phyloP scores from a whole-genome alignment of 768 basidiomycete species.

The Leccinum olivaceopallidum region DNA sequence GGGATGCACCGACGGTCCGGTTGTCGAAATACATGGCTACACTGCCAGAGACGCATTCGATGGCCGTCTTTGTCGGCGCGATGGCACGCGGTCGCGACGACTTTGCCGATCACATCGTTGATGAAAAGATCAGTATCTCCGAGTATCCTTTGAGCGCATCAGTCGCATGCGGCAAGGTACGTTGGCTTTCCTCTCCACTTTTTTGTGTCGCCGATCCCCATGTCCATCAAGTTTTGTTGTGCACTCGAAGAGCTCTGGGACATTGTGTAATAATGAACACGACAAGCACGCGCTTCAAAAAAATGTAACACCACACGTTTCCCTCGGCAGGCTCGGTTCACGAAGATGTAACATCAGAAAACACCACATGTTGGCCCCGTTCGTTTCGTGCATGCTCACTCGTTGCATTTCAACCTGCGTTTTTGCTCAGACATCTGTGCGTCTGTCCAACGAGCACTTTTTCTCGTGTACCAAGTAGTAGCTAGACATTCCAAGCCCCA shows the following conservation, averaged over 20 bases:
- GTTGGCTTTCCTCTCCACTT: conserved; percentile 23
- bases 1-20: conserved; percentile 81
- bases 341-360: conserved; percentile 17
- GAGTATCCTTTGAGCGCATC: conserved; percentile 91
- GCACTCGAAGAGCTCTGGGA: conserved; percentile 96
- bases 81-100: conserved; percentile 97
- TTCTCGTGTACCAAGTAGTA: conserved; percentile 32
- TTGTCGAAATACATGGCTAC: conserved; percentile 84
- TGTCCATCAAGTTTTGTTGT: conserved; percentile 70
- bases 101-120: conserved; percentile 93
- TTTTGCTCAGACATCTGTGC: conserved; percentile 18
- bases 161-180: conserved; percentile 96
- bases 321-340: conserved; percentile 1
- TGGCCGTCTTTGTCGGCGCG: conserved; percentile 96
- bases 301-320: conserved; percentile 17
- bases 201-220: conserved; percentile 3
- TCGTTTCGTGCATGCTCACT: conserved; percentile 6
- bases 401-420: conserved; percentile 10
- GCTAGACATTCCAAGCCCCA: conserved; percentile 27
- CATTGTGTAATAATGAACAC: conserved; percentile 54
- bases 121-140: conserved; percentile 96
- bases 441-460: conserved; percentile 18
- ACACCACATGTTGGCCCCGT: conserved; percentile 3
- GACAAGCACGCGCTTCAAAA: conserved; percentile 9
- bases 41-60: conserved; percentile 81